Evolutionary conservation across 2,329 filamentous ascomycete genomes (phyloP).

Genomic region (Calonectria crousiana): DNA sequence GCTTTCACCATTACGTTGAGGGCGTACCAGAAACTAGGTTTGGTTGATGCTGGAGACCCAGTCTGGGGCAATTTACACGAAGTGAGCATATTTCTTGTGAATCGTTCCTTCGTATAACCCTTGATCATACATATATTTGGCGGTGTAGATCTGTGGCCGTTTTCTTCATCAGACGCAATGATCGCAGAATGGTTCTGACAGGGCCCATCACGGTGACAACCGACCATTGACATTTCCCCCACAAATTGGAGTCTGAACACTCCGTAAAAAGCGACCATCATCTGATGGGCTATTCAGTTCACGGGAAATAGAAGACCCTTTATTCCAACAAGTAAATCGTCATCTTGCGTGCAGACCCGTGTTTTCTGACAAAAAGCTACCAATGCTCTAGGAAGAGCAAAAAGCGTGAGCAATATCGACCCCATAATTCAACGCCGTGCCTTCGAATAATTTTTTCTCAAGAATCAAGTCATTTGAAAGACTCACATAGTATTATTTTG

Average conservation of each 20-base stretch:
- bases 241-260: neutral
- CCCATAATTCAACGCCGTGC: neutral
- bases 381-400: neutral
- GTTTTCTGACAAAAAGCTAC: neutral
- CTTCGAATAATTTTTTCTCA: neutral
- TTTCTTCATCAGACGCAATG: neutral
- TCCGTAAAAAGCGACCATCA: neutral
- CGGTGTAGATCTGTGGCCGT: neutral
- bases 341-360: neutral
- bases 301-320: neutral
- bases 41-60: neutral
- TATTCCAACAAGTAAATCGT: neutral
- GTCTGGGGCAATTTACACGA: neutral
- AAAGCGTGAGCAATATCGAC: neutral
- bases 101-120: neutral
- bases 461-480: neutral
- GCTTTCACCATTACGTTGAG: neutral
- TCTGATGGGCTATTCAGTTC: neutral
- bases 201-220: neutral
- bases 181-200: neutral
- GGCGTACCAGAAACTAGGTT: neutral
- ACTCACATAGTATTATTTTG: neutral
- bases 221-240: neutral
- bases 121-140: neutral
- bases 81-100: neutral